Evolutionary conservation across 1,284 basidiomycete genomes (phyloP).

Genomic region (Trichosporon ovoides): DNA sequence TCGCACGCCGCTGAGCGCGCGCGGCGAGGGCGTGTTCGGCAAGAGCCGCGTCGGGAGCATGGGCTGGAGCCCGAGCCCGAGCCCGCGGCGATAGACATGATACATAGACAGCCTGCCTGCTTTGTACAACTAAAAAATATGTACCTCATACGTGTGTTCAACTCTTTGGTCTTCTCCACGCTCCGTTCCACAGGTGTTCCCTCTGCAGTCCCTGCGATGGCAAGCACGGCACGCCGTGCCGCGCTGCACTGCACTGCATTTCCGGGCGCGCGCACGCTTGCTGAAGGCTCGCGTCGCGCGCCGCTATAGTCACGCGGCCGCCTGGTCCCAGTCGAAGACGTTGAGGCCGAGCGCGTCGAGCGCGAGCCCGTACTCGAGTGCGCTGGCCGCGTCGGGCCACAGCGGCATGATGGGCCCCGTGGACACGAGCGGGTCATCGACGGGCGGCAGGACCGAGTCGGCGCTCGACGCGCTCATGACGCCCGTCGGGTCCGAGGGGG

Average conservation of each 20-base stretch:
- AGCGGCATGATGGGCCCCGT: constrained; percentile 11
- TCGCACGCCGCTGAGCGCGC: constrained; percentile 64
- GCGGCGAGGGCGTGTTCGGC: constrained; percentile 59
- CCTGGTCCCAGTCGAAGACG: constrained; percentile 4
- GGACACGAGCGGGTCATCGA: constrained; percentile 5
- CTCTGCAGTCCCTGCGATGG: no score
- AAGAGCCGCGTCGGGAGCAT: constrained; percentile 4
- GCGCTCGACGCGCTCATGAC: not conserved
- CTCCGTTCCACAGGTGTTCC: no score
- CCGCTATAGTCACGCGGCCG: not conserved
- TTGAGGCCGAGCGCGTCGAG: not conserved
- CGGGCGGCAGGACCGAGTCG: not conserved
- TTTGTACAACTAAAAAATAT: no score
- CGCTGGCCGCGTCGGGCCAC: constrained; percentile 15
- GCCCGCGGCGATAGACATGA: not conserved
- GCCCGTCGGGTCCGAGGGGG: not conserved
- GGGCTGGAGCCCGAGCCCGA: constrained; percentile 18
- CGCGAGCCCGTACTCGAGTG: constrained; percentile 3
- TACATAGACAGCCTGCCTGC: no score
- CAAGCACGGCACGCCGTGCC: no score
- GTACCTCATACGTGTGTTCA: no score
- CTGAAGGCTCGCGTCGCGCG: no score
- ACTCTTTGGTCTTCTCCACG: no score
- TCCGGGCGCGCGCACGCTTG: no score
- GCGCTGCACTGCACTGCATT: no score